Percentiles rank a stretch among this genome's conserved stretches.
Evolutionary conservation across 106 monocot species (phyloP).

Genomic region (Apostasia shenzhenica): DNA sequence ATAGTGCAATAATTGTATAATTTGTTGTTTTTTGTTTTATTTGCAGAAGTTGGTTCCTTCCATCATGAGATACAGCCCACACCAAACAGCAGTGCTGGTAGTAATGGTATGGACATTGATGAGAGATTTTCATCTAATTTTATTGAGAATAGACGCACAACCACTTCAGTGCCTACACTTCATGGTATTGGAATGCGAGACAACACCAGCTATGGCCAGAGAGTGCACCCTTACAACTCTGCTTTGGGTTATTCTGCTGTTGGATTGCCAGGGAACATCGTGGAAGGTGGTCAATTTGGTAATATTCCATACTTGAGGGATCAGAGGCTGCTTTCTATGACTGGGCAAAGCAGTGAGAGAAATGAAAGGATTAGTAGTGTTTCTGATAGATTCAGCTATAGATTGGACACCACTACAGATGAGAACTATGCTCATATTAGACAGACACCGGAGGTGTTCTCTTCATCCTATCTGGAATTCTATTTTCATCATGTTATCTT

Average conservation of each 20-base stretch:
- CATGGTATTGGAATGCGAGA: slow-evolving; percentile 3
- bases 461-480: too few relatives aligned
- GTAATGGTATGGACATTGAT: background rate
- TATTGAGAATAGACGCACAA: slow-evolving; percentile 7
- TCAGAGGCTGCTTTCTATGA: slow-evolving; percentile 19
- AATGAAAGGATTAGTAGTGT: slow-evolving; percentile 22
- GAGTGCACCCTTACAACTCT: slow-evolving; percentile 10
- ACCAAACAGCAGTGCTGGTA: slow-evolving; percentile 5
- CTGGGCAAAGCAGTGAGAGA: slow-evolving; percentile 23
- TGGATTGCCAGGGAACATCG: slow-evolving; percentile 4
- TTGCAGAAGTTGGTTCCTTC: background rate
- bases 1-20: too few relatives aligned
- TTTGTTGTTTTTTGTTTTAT: too few relatives aligned
- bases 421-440: slow-evolving; percentile 7
- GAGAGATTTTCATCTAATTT: background rate
- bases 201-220: slow-evolving; percentile 5
- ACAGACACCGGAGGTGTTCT: slow-evolving; percentile 25
- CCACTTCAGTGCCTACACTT: background rate
- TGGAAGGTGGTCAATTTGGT: slow-evolving; percentile 7
- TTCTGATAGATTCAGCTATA: slow-evolving; percentile 14
- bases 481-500: too few relatives aligned
- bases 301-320: slow-evolving; percentile 9
- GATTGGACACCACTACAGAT: slow-evolving; percentile 12
- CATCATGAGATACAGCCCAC: slow-evolving; percentile 14
- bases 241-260: slow-evolving; percentile 5